Base-by-base conservation (phyloP, 2,329 filamentous ascomycete species). In the Talaromyces marneffei region DNA sequence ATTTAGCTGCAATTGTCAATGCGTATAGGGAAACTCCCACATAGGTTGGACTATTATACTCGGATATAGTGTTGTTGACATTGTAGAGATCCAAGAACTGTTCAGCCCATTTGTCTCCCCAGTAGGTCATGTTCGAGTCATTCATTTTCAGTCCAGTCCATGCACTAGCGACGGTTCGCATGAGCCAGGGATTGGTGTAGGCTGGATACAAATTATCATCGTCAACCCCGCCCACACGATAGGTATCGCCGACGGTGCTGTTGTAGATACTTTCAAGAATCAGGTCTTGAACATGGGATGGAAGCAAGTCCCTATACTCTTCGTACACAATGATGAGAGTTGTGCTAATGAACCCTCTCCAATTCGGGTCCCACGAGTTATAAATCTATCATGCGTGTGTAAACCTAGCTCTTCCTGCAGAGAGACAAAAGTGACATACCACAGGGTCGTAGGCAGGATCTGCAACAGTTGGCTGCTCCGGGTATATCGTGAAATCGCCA, bases 41-140 rank as follows among this genome's bases (percentile, higher is more conserved):
- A 65, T 88, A 88, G 0, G 85, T 88, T 4, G 82, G 82, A 0
- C 80, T 82, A 66, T 86, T 86, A 70, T 86, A 87, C 65, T 87
- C 85, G 1, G 83, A 85, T 0, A 88, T 76, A 0, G 85, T 87
- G 62, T 81, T 74, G 59, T 80, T 77, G 4, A 77, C 74, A 62
- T 81, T 75, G 65, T 86, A 88, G 0, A 88, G 76, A 31, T 82
- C 76, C 8, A 87, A 75, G 44, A 87, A 77, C 10, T 84, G 77
- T 48, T 78, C 69, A 0, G 83, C 85, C 64, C 86, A 84, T 0
- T 66, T 67, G 65, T 88, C 85, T 23, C 84, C 84, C 0, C 82
- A 75, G 0, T 65, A 66, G 0, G 85, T 87, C 79, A 87, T 84
- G 66, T 87, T 87, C 9, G 72, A 71, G 59, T 87, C 82, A 39